phyloP scores from a whole-genome alignment of 1,139 yeast species.

The Taiozyma onychis region DNA sequence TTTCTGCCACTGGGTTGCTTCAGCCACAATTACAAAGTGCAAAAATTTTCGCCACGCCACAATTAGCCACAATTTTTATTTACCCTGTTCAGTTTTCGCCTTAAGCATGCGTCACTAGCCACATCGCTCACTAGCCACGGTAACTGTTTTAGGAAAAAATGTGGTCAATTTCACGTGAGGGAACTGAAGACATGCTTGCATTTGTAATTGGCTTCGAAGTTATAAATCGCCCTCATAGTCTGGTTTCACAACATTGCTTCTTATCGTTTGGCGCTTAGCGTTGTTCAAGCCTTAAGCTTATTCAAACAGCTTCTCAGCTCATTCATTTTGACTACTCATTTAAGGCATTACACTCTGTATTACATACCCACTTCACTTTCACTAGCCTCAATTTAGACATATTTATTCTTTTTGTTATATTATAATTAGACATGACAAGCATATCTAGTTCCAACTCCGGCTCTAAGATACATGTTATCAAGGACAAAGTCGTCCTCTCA shows the following conservation, averaged over 20 bases:
- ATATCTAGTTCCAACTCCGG: neutral
- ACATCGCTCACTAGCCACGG: conserved; percentile 7
- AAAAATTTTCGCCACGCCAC: conserved; percentile 1
- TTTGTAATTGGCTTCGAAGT: neutral
- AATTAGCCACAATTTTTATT: neutral
- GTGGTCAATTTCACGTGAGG: conserved; percentile 16
- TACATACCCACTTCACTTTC: neutral
- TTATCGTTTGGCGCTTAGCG: neutral
- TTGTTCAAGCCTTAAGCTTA: neutral
- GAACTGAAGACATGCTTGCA: neutral
- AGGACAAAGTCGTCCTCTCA: conserved; percentile 30
- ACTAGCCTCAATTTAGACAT: neutral
- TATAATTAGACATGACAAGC: neutral
- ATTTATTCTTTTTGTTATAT: neutral
- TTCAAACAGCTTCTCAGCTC: neutral
- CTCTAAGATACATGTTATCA: conserved; percentile 13
- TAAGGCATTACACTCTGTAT: neutral
- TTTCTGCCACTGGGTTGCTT: neutral
- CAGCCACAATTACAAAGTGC: neutral
- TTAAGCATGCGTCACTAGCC: neutral
- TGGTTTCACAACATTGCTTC: neutral
- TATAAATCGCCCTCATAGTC: neutral
- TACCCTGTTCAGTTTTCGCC: neutral
- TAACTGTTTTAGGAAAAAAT: conserved; percentile 2
- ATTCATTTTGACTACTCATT: neutral